Evolutionary conservation across 2,329 filamentous ascomycete genomes (phyloP).

Genomic region (Leptosphaerulina australis): DNA sequence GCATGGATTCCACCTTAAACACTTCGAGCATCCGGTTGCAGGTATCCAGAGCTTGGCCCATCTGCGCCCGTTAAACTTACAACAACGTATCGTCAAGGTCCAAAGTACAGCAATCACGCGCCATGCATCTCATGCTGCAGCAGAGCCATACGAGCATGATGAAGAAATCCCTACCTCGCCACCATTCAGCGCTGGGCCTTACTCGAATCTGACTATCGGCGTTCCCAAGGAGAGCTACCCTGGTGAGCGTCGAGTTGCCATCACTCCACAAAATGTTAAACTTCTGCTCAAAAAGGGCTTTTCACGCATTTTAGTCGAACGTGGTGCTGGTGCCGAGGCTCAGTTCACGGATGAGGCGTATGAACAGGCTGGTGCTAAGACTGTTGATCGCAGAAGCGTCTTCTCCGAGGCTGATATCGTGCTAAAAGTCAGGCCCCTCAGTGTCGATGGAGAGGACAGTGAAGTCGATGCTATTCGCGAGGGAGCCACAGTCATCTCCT

Average conservation of each 20-base stretch:
- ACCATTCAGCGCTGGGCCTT: constrained; percentile 59
- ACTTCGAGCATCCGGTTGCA: constrained; percentile 24
- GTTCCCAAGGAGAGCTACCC: constrained; percentile 79
- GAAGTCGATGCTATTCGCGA: constrained; percentile 72
- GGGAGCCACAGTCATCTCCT: constrained; percentile 77
- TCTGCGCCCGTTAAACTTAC: constrained; percentile 39
- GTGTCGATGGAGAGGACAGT: constrained; percentile 60
- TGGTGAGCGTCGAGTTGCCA: constrained; percentile 80
- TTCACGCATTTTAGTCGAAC: constrained; percentile 75
- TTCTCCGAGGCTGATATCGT: constrained; percentile 80
- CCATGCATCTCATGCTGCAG: constrained; percentile 41
- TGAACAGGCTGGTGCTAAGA: constrained; percentile 74
- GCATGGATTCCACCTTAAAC: constrained; percentile 27
- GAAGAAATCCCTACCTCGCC: constrained; percentile 45
- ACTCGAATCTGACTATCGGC: constrained; percentile 74
- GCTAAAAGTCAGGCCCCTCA: constrained; percentile 81
- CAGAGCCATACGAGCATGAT: constrained; percentile 45
- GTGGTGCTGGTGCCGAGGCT: constrained; percentile 76
- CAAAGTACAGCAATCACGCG: constrained; percentile 34
- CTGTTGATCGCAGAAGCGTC: constrained; percentile 71
- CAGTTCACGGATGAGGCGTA: constrained; percentile 81
- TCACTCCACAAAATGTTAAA: constrained; percentile 83
- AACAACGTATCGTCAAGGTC: constrained; percentile 34
- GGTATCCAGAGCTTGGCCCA: constrained; percentile 32
- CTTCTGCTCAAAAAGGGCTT: constrained; percentile 87